Conservation (phyloP, 1,284 basidiomycete genomes). For the Rhodotorula mucilaginosa region DNA sequence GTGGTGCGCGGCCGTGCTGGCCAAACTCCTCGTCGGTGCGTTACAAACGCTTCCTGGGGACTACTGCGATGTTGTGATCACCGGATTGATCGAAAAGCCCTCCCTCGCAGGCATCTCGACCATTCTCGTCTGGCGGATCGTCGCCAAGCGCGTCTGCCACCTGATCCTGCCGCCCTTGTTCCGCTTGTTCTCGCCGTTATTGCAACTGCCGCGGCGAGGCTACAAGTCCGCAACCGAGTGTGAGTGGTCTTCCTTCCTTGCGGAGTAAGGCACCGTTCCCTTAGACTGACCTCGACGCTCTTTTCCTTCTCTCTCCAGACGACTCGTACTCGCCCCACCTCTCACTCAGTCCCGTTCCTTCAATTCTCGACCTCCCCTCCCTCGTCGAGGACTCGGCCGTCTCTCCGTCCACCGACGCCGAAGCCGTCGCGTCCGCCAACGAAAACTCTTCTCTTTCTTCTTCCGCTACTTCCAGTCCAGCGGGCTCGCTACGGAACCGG, state of each 20-base stretch:
- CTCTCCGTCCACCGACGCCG: slow-evolving; percentile 7
- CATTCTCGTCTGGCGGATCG: slow-evolving; percentile 80
- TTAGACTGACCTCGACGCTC: too few relatives aligned
- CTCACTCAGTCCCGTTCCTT: slow-evolving; percentile 71
- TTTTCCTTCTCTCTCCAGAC: slow-evolving; percentile 49
- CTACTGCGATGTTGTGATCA: neutral
- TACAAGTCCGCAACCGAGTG: slow-evolving; percentile 42
- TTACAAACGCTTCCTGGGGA: neutral
- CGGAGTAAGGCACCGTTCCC: too few relatives aligned
- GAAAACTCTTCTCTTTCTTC: slow-evolving; percentile 44
- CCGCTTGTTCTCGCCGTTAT: slow-evolving; percentile 59
- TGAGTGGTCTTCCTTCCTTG: slow-evolving; percentile 5
- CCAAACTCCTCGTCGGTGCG: slow-evolving; percentile 42
- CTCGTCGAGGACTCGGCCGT: slow-evolving; percentile 35
- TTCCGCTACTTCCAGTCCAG: slow-evolving; percentile 42
- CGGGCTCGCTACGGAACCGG: neutral
- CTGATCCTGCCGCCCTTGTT: slow-evolving; percentile 75
- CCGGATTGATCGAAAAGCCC: too few relatives aligned
- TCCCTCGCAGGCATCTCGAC: slow-evolving; percentile 48
- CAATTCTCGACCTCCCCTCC: slow-evolving; percentile 72
- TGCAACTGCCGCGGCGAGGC: slow-evolving; percentile 47
- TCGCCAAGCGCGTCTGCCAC: slow-evolving; percentile 73
- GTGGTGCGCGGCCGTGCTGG: slow-evolving; percentile 24
- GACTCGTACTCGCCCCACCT: slow-evolving; percentile 70
- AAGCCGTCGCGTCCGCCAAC: neutral